phyloP scores from a whole-genome alignment of 495 filamentous ascomycete species.

The Annulohypoxylon nitens region DNA sequence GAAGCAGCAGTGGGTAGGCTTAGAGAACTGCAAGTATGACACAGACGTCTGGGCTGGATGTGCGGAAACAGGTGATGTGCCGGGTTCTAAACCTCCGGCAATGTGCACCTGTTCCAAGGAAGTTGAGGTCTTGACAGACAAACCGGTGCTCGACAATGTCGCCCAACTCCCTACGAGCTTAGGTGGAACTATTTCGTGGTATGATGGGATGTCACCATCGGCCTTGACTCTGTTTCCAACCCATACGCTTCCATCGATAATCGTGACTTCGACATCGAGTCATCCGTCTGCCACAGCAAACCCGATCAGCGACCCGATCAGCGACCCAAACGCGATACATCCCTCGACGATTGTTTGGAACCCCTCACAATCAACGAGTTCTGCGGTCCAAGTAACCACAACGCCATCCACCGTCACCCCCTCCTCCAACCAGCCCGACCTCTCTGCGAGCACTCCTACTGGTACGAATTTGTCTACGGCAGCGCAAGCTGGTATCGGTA shows the following conservation, averaged over 20 bases:
- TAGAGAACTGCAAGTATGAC: conserved; percentile 46
- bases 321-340: neutral
- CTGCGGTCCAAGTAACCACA: neutral
- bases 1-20: conserved; percentile 49
- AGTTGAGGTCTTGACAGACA: conserved; percentile 41
- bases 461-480: conserved; percentile 49
- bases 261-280: neutral
- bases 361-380: conserved; percentile 3
- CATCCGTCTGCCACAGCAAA: neutral
- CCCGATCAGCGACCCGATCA: neutral
- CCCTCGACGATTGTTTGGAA: conserved; percentile 17
- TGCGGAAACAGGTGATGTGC: conserved; percentile 27
- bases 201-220: conserved; percentile 28
- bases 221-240: neutral
- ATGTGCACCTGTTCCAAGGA: conserved; percentile 45
- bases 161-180: conserved; percentile 42
- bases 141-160: conserved; percentile 39
- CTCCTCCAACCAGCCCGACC: conserved; percentile 38
- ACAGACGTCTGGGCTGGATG: conserved; percentile 41
- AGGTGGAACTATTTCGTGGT: conserved; percentile 52
- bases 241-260: neutral
- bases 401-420: conserved; percentile 40
- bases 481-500: conserved; percentile 61
- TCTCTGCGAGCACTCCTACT: conserved; percentile 44
- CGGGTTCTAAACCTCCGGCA: conserved; percentile 29